phyloP scores from a whole-genome alignment of 495 filamentous ascomycete species.

The Neurospora sp. region DNA sequence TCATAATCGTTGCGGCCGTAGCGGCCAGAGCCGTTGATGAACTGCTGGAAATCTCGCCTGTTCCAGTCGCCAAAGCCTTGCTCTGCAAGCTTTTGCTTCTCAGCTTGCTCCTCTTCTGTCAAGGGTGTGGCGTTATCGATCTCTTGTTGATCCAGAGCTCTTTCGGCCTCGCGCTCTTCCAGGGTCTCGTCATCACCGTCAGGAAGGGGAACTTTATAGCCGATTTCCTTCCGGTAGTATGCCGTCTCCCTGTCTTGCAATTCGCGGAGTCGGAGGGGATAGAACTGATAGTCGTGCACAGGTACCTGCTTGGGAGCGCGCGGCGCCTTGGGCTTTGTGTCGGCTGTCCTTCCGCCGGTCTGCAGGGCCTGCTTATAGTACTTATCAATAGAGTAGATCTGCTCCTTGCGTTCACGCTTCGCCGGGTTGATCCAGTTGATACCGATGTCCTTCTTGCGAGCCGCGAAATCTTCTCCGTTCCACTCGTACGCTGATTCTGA shows the following conservation, averaged over 20 bases:
- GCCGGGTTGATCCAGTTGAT: slow-evolving; percentile 97
- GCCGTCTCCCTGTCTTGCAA: slow-evolving; percentile 95
- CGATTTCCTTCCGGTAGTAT: slow-evolving; percentile 88
- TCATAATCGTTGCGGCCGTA: slow-evolving; percentile 79
- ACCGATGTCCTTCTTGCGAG: slow-evolving; percentile 88
- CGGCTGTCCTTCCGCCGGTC: slow-evolving; percentile 74
- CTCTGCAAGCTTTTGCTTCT: slow-evolving; percentile 69
- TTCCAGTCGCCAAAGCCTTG: slow-evolving; percentile 93
- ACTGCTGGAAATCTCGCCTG: slow-evolving; percentile 94
- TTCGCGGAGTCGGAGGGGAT: slow-evolving; percentile 67
- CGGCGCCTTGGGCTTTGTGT: slow-evolving; percentile 90
- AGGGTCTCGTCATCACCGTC: slow-evolving; percentile 80
- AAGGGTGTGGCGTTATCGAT: slow-evolving; percentile 87
- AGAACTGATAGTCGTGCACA: slow-evolving; percentile 97
- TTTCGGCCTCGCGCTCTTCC: slow-evolving; percentile 75
- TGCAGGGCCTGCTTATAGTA: slow-evolving; percentile 90
- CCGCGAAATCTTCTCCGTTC: slow-evolving; percentile 93
- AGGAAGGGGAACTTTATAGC: slow-evolving; percentile 76
- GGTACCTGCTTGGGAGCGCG: slow-evolving; percentile 86
- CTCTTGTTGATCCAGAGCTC: slow-evolving; percentile 76
- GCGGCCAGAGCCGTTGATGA: slow-evolving; percentile 87
- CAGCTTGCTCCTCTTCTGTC: slow-evolving; percentile 78
- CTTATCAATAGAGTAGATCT: slow-evolving; percentile 96
- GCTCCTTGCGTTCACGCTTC: slow-evolving; percentile 97
- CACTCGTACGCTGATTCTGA: slow-evolving; percentile 97